A percentile compares a stretch with the other conserved stretches of the same genome.
phyloP scores from a whole-genome alignment of 352 stramenopile genomes.

The Pythium phragmitis region DNA sequence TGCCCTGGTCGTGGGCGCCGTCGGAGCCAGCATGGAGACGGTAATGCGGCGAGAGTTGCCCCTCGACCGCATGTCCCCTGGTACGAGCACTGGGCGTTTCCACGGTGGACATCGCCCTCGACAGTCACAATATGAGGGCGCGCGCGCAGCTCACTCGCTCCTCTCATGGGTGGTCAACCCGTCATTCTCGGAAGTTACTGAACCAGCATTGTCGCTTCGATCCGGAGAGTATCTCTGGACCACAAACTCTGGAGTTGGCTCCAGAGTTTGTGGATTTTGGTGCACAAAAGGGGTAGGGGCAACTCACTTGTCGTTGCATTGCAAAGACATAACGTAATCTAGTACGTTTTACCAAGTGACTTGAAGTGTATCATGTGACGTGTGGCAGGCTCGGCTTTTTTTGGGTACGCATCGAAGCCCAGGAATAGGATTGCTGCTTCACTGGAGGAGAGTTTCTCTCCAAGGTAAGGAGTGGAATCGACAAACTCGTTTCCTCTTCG shows the following conservation, averaged over 20 bases:
- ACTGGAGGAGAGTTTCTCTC: background rate
- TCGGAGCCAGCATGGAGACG: background rate
- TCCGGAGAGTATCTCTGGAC: background rate
- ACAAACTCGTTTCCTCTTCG: background rate
- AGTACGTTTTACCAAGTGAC: background rate
- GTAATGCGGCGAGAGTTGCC: background rate
- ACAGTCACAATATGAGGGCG: too few relatives aligned
- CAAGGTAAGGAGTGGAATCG: background rate
- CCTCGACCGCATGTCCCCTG: background rate
- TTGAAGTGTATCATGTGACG: slow-evolving; percentile 1
- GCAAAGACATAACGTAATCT: background rate
- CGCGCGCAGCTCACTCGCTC: too few relatives aligned
- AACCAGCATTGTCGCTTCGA: too few relatives aligned
- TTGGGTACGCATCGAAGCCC: background rate
- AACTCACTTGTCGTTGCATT: slow-evolving; percentile 4
- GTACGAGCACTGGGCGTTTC: background rate
- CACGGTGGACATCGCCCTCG: background rate
- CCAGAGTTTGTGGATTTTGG: background rate
- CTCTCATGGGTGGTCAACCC: too few relatives aligned
- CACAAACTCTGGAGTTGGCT: background rate
- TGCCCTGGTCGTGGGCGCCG: background rate
- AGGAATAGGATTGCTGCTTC: slow-evolving; percentile 1
- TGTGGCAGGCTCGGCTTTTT: slow-evolving; percentile 1
- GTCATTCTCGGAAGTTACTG: background rate
- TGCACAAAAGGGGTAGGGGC: background rate